Evolutionary conservation across 2,329 filamentous ascomycete species (phyloP), one percentile per base, ranked within the genome.

Genomic region (Cylindrodendrum hubeiense): DNA sequence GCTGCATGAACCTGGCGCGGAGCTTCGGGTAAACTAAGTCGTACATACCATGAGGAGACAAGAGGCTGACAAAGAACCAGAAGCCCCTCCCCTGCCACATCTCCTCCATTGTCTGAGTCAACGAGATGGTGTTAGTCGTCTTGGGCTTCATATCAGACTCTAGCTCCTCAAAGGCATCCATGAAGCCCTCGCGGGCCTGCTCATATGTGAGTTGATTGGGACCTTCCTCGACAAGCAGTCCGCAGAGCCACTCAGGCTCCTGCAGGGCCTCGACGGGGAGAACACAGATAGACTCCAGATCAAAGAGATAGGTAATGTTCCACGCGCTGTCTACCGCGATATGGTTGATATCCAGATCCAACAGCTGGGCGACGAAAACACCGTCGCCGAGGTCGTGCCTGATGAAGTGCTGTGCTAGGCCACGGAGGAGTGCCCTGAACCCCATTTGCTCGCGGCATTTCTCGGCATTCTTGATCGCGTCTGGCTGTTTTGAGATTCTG

Each of bases 191-290:
- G 4, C 49, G 57, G 10, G 28, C 30, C 17, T 22, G 12, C 4
- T 37, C 13, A 30, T 37, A 37, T 2, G 4, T 21, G 3, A n/a
- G n/a, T n/a, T n/a, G n/a, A n/a, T n/a, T n/a, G n/a, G n/a, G n/a
- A n/a, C n/a, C 39, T 2, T 26, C 24, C 2, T 52, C 39, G 15
- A 60, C 57, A 15, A 46, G 21, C 28, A 53, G 24, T 3, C 57
- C 57, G 9, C 21, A 57, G 4, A 66, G 3, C 65, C 61, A 65
- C 9, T 60, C 33, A 3, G 57, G 53, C n/a, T 65, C 65, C 4
- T 55, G 47, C 3, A 62, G 15, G 26, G 54, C 54, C 37, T 65
- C 65, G 1, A 62, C 12, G 1, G 65, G 61, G 5, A 65, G 44
- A 1, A 55, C 28, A 0, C 10, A 39, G 2, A 65, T 19, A 57